Conservation (phyloP, 768 basidiomycete species). For the Tulasnella sp. region DNA sequence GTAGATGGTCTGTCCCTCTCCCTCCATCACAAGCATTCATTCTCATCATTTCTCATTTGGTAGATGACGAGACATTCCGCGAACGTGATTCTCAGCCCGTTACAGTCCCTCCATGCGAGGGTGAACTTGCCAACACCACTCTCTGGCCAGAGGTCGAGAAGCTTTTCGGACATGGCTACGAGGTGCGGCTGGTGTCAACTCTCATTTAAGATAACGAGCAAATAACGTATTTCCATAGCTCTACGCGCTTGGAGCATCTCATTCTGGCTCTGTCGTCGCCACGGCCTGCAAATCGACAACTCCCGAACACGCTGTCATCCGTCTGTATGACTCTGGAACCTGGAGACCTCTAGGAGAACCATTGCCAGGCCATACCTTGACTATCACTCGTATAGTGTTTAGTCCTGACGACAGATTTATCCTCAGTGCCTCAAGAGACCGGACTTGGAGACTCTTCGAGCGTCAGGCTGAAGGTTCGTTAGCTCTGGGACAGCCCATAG, state of each 20-base stretch:
- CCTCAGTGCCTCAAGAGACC: slow-evolving; percentile 84
- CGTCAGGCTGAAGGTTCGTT: slow-evolving; percentile 43
- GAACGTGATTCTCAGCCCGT: slow-evolving; percentile 16
- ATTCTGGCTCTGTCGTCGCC: slow-evolving; percentile 64
- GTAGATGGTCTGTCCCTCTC: slow-evolving; percentile 51
- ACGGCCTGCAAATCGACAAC: slow-evolving; percentile 88
- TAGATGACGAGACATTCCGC: slow-evolving; percentile 23
- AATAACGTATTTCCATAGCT: not conserved
- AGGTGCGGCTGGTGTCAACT: slow-evolving; percentile 50
- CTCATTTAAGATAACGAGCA: not conserved
- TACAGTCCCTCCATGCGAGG: slow-evolving; percentile 64
- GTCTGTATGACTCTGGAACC: slow-evolving; percentile 67
- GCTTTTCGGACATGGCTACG: slow-evolving; percentile 96
- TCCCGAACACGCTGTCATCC: slow-evolving; percentile 83
- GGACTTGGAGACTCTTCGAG: slow-evolving; percentile 84
- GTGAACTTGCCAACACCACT: slow-evolving; percentile 79
- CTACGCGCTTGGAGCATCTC: slow-evolving; percentile 65
- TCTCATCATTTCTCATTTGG: not conserved
- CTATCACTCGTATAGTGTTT: slow-evolving; percentile 87
- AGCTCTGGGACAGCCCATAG: slow-evolving; percentile 32
- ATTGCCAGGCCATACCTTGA: slow-evolving; percentile 78
- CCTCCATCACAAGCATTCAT: not conserved
- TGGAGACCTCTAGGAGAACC: slow-evolving; percentile 71
- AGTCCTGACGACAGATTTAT: slow-evolving; percentile 77
- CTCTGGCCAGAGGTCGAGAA: slow-evolving; percentile 98